phyloP scores from a whole-genome alignment of 2,329 filamentous ascomycete species.

The Samsoniella hepiali region DNA sequence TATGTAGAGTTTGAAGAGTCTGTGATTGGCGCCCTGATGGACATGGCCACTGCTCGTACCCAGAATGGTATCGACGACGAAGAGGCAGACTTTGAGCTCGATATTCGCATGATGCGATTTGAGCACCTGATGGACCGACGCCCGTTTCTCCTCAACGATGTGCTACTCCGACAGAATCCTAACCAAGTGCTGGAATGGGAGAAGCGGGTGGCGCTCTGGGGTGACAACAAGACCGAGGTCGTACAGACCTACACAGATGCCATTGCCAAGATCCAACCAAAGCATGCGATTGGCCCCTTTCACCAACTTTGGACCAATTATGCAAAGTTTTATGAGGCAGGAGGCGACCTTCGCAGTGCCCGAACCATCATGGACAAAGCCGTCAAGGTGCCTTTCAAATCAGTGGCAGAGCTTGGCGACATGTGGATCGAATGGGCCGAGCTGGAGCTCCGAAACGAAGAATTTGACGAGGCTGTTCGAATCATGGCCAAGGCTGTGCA shows the following conservation, averaged over 20 bases:
- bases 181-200: constrained; percentile 97
- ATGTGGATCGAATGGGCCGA: constrained; percentile 99
- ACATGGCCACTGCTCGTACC: constrained; percentile 75
- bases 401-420: constrained; percentile 92
- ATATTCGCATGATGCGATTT: constrained; percentile 96
- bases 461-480: constrained; percentile 89
- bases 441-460: constrained; percentile 93
- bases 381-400: constrained; percentile 96
- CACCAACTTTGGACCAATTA: constrained; percentile 96
- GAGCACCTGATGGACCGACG: constrained; percentile 97
- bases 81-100: constrained; percentile 87
- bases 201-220: constrained; percentile 94
- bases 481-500: constrained; percentile 98
- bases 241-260: constrained; percentile 94
- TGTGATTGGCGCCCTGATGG: constrained; percentile 87
- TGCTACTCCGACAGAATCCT: constrained; percentile 89
- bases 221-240: constrained; percentile 84
- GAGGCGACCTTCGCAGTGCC: constrained; percentile 78
- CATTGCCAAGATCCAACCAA: constrained; percentile 88
- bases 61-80: constrained; percentile 75
- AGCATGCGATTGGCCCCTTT: constrained; percentile 89
- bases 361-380: constrained; percentile 96
- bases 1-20: constrained; percentile 98
- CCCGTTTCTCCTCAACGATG: constrained; percentile 94
- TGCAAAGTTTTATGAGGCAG: constrained; percentile 92